These are phyloP conservation scores for Russula ochroleuca DNA, from an alignment of 768 basidiomycete genomes.

Conservation along the genomic window DNA sequence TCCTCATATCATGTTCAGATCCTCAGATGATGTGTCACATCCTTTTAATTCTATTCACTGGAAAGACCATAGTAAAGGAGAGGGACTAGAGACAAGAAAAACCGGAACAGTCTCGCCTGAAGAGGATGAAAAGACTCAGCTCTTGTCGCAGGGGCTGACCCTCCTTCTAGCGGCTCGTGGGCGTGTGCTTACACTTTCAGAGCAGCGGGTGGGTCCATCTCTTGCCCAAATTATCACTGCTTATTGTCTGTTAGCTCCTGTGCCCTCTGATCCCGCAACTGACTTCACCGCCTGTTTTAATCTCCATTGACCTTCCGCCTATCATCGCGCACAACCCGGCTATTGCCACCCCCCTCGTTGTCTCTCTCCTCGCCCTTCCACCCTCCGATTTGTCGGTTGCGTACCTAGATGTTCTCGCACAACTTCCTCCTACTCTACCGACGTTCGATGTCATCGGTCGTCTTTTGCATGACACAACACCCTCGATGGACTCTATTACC, in stretches of 20 bases:
- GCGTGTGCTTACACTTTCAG: conserved; percentile 67
- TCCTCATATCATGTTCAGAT: background rate
- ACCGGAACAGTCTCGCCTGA: conserved; percentile 39
- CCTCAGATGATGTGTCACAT: background rate
- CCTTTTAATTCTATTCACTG: background rate
- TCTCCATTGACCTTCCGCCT: conserved; percentile 61
- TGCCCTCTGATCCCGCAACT: conserved; percentile 45
- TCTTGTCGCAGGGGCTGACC: conserved; percentile 58
- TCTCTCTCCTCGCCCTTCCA: conserved; percentile 49
- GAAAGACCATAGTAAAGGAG: background rate
- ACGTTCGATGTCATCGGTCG: conserved; percentile 72
- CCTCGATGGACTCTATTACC: conserved; percentile 39
- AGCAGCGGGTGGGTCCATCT: conserved; percentile 56
- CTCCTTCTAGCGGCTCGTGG: conserved; percentile 65
- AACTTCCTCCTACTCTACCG: conserved; percentile 65
- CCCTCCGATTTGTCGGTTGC: conserved; percentile 37
- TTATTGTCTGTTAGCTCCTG: conserved; percentile 41
- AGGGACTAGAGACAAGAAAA: background rate
- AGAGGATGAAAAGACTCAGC: conserved; percentile 54
- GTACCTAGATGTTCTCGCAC: conserved; percentile 60
- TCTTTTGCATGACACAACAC: conserved; percentile 58
- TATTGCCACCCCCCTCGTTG: conserved; percentile 63
- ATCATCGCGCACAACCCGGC: conserved; percentile 65
- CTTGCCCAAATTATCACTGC: background rate
- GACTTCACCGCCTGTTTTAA: conserved; percentile 50